A percentile compares a stretch with the other conserved stretches of the same genome.
phyloP scores from a whole-genome alignment of 2,329 filamentous ascomycete species.

The Pestalotiopsis sp. region DNA sequence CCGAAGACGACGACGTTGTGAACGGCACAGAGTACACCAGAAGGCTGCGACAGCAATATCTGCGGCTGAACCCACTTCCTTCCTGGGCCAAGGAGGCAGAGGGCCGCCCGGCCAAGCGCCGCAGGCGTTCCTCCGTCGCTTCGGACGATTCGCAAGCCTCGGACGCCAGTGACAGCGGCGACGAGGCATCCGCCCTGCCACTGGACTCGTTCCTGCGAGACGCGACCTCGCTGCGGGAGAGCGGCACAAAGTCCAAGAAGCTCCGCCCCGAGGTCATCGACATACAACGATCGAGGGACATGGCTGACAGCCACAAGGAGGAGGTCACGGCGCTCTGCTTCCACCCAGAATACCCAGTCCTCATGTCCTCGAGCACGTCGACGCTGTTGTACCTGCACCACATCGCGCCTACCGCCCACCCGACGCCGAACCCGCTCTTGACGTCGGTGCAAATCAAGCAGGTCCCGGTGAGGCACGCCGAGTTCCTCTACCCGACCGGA shows the following conservation, averaged over 20 bases:
- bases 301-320: constrained; percentile 76
- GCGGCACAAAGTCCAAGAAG: constrained; percentile 63
- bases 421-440: constrained; percentile 83
- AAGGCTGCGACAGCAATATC: constrained; percentile 78
- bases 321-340: constrained; percentile 84
- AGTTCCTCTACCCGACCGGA: constrained; percentile 74
- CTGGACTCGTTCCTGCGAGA: constrained; percentile 80
- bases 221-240: constrained; percentile 65
- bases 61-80: constrained; percentile 61
- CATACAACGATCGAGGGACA: constrained; percentile 86
- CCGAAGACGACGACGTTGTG: constrained; percentile 83
- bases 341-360: constrained; percentile 84
- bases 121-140: constrained; percentile 52
- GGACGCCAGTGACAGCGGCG: constrained; percentile 30
- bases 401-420: constrained; percentile 73
- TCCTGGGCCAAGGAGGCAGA: constrained; percentile 60
- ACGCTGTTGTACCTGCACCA: constrained; percentile 89
- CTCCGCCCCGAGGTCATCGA: constrained; percentile 86
- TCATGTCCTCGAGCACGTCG: constrained; percentile 86
- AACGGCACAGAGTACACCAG: constrained; percentile 83
- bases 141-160: constrained; percentile 35
- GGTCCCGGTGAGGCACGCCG: constrained; percentile 81
- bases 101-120: constrained; percentile 52
- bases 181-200: constrained; percentile 71
- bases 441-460: constrained; percentile 86